Percentiles rank a stretch among this genome's conserved stretches.
Conservation (phyloP, 2,329 filamentous ascomycete species). For the Ophiostoma australiae region DNA sequence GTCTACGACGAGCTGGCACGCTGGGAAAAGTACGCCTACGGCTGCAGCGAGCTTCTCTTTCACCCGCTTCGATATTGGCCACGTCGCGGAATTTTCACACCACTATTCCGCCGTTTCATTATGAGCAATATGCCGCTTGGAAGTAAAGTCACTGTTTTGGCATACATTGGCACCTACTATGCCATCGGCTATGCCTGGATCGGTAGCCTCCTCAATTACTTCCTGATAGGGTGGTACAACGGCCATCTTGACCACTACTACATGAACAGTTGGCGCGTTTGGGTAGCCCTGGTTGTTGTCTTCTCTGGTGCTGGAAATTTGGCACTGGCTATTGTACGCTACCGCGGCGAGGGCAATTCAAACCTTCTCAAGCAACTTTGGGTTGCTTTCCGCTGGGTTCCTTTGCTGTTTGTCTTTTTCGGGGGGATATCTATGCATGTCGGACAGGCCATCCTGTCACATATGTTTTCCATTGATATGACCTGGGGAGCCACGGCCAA, state of each 20-base stretch:
- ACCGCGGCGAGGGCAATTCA: slow-evolving; percentile 53
- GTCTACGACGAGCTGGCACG: slow-evolving; percentile 79
- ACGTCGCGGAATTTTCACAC: slow-evolving; percentile 69
- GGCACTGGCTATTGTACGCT: slow-evolving; percentile 66
- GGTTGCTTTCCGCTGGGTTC: slow-evolving; percentile 68
- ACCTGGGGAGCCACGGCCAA: slow-evolving; percentile 80
- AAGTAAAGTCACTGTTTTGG: slow-evolving; percentile 69
- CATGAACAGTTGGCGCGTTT: slow-evolving; percentile 71
- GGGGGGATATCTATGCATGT: slow-evolving; percentile 77
- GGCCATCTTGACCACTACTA: slow-evolving; percentile 76
- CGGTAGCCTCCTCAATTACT: slow-evolving; percentile 69
- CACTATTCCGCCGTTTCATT: slow-evolving; percentile 69
- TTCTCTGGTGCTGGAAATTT: slow-evolving; percentile 72
- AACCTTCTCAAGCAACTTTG: slow-evolving; percentile 52
- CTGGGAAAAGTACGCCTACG: slow-evolving; percentile 85
- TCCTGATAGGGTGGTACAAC: slow-evolving; percentile 70
- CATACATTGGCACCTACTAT: slow-evolving; percentile 76
- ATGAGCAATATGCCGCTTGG: slow-evolving; percentile 68
- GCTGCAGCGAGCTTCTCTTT: slow-evolving; percentile 77
- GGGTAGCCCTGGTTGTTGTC: slow-evolving; percentile 74
- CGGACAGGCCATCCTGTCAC: slow-evolving; percentile 69
- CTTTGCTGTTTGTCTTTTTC: slow-evolving; percentile 72
- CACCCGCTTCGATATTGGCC: slow-evolving; percentile 70
- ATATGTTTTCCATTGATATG: slow-evolving; percentile 85
- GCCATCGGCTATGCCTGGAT: slow-evolving; percentile 72